Evolutionary conservation across 805 yeast genomes (phyloP).

Genomic region (Myxozyma udenii): DNA sequence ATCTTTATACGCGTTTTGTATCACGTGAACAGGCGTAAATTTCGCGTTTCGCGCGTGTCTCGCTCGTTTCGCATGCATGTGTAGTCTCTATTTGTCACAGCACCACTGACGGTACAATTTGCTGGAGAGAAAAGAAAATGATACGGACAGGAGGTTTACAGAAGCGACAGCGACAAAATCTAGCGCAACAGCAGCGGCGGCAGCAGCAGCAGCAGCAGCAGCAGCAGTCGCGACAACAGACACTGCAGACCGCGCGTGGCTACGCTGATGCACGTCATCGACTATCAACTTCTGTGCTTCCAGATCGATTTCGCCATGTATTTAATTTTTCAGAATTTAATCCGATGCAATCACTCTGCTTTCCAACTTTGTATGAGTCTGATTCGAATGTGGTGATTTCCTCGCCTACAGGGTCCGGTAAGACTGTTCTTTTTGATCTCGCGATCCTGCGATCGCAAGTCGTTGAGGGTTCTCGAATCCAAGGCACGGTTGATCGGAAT

Average conservation of each 20-base stretch:
- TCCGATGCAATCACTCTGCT: slow-evolving; percentile 51
- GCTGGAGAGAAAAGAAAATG: no score
- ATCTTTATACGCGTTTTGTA: background rate
- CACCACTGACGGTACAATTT: no score
- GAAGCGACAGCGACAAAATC: no score
- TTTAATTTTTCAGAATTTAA: slow-evolving; percentile 45
- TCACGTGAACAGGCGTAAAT: slow-evolving; percentile 6
- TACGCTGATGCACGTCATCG: no score
- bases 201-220: no score
- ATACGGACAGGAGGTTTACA: no score
- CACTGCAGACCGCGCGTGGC: no score
- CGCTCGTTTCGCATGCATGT: no score
- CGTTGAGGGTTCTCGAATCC: slow-evolving; percentile 13
- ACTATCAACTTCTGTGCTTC: slow-evolving; percentile 33
- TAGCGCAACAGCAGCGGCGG: no score
- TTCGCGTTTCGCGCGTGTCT: background rate
- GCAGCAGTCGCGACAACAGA: no score
- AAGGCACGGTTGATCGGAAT: background rate
- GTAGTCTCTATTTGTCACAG: background rate
- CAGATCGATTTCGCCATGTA: slow-evolving; percentile 41
- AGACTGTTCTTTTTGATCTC: slow-evolving; percentile 54
- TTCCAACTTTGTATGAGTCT: slow-evolving; percentile 39
- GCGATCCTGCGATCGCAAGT: slow-evolving; percentile 44
- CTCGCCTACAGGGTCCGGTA: slow-evolving; percentile 61
- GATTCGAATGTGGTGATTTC: slow-evolving; percentile 48